A percentile compares a stretch with the other conserved stretches of the same genome.
Evolutionary conservation across 2,329 filamentous ascomycete genomes (phyloP).

Genomic region (Cladosporium sphaerospermum): DNA sequence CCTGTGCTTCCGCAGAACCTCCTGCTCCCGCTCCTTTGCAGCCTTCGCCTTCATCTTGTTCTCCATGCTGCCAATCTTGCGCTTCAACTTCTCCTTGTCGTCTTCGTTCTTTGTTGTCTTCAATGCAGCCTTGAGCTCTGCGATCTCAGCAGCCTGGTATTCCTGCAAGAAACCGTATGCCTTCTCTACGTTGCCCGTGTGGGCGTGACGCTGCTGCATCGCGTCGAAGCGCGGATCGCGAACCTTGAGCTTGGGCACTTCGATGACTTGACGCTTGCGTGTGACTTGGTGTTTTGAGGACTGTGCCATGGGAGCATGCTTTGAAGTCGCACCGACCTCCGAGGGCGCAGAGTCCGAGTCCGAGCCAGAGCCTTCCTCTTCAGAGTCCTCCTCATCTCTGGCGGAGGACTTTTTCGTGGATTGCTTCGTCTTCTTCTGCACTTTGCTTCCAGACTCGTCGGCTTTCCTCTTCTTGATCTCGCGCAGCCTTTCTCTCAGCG

Average conservation of each 20-base stretch:
- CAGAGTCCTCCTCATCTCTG: conserved; percentile 15
- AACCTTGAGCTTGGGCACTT: conserved; percentile 48
- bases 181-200: conserved; percentile 48
- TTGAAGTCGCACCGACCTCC: conserved; percentile 50
- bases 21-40: conserved; percentile 62
- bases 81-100: conserved; percentile 64
- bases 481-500: conserved; percentile 38
- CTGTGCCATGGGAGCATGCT: conserved; percentile 82
- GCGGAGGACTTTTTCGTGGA: conserved; percentile 14
- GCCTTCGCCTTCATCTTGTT: conserved; percentile 66
- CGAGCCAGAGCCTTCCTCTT: conserved; percentile 18
- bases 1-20: conserved; percentile 68
- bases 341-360: conserved; percentile 35
- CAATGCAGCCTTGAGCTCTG: conserved; percentile 62
- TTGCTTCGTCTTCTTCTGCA: conserved; percentile 15
- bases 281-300: conserved; percentile 79
- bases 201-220: conserved; percentile 43
- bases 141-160: conserved; percentile 79
- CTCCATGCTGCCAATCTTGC: conserved; percentile 70
- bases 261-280: conserved; percentile 69
- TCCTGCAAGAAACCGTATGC: conserved; percentile 85
- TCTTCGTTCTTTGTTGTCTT: conserved; percentile 59
- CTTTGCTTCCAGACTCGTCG: conserved; percentile 16
- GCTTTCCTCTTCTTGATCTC: conserved; percentile 38
- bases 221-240: conserved; percentile 89